Percentiles rank a stretch among this genome's conserved stretches.
Evolutionary conservation across 2,329 filamentous ascomycete genomes (phyloP).

Genomic region (Apiospora marii): DNA sequence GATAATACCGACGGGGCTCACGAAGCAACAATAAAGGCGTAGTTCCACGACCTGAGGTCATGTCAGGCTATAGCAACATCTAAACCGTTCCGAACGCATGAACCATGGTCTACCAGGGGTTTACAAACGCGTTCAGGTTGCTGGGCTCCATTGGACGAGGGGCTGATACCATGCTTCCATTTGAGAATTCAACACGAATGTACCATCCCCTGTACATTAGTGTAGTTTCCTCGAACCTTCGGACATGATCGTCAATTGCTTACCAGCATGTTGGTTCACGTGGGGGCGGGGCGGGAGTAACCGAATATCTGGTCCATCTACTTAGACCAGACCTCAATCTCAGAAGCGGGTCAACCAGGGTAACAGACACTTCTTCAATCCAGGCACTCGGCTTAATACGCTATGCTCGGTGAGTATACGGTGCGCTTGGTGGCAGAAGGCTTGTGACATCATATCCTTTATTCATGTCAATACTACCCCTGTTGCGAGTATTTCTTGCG

Average conservation of each 20-base stretch:
- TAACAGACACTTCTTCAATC: neutral
- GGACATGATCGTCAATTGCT: neutral
- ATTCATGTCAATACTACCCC: too few relatives aligned
- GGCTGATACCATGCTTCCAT: neutral
- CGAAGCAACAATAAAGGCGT: neutral
- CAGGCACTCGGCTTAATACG: too few relatives aligned
- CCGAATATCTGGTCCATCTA: neutral
- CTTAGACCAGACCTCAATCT: neutral
- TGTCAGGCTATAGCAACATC: neutral
- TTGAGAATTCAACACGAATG: neutral
- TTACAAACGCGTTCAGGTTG: neutral
- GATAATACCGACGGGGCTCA: neutral
- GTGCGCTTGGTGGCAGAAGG: too few relatives aligned
- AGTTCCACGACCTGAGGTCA: too few relatives aligned
- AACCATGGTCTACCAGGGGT: neutral
- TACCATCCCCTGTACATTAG: neutral
- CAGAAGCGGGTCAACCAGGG: neutral
- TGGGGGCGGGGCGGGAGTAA: neutral
- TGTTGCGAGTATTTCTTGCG: too few relatives aligned
- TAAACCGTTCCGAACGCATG: neutral
- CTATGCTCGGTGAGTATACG: too few relatives aligned
- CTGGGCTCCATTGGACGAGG: neutral
- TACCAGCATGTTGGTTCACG: neutral
- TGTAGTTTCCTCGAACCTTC: neutral
- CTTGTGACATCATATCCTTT: too few relatives aligned